Evolutionary conservation across 2,329 filamentous ascomycete genomes (phyloP).

Genomic region (Periconia sp.): DNA sequence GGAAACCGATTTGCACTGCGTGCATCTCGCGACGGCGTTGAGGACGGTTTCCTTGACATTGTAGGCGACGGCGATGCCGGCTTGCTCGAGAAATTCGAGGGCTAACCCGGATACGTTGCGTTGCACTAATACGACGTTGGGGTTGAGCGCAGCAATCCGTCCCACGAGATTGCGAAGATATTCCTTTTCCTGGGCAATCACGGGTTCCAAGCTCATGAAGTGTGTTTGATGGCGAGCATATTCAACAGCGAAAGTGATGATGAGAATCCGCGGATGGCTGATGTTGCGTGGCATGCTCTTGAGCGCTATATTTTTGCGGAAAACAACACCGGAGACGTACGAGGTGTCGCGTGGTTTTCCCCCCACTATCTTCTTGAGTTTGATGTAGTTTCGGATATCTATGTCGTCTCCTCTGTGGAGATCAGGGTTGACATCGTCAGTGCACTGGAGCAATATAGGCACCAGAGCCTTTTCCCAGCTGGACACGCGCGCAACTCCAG

Average conservation of each 20-base stretch:
- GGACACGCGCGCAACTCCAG: constrained; percentile 68
- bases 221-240: constrained; percentile 91
- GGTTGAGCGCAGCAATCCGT: constrained; percentile 81
- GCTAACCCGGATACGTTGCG: constrained; percentile 91
- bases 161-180: constrained; percentile 90
- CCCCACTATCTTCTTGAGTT: constrained; percentile 93
- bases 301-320: constrained; percentile 92
- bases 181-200: constrained; percentile 95
- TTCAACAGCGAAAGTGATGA: constrained; percentile 93
- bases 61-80: constrained; percentile 89
- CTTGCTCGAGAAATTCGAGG: constrained; percentile 81
- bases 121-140: constrained; percentile 86
- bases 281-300: constrained; percentile 96
- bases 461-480: constrained; percentile 90
- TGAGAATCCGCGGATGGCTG: constrained; percentile 78
- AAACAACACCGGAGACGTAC: constrained; percentile 96
- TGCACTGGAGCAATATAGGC: constrained; percentile 86
- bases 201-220: constrained; percentile 96
- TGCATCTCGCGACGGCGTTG: constrained; percentile 89
- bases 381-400: constrained; percentile 96
- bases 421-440: constrained; percentile 92
- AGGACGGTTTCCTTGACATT: constrained; percentile 97
- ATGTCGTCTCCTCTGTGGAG: constrained; percentile 90
- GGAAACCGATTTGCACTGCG: constrained; percentile 88
- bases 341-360: constrained; percentile 86